phyloP scores from a whole-genome alignment of 108 stramenopile genomes.

The Nitzschia inconspicua region DNA sequence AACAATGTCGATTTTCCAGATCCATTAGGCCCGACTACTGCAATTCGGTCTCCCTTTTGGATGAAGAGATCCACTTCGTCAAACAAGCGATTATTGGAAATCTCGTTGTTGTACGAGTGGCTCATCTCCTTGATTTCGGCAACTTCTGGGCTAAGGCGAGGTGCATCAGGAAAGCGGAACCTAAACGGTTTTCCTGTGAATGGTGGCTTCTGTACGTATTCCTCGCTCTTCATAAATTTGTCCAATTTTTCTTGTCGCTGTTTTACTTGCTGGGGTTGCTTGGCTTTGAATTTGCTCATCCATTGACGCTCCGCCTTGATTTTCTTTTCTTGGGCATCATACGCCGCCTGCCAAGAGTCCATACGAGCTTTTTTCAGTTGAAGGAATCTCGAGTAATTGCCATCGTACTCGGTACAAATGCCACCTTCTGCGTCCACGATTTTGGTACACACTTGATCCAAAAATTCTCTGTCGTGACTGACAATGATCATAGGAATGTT shows the following conservation, averaged over 20 bases:
- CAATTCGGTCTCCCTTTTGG: conserved; percentile 89
- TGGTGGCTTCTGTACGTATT: conserved; percentile 93
- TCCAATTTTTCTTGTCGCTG: conserved; percentile 75
- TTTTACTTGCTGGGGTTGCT: conserved; percentile 84
- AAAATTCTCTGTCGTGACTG: conserved; percentile 97
- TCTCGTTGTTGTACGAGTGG: conserved; percentile 82
- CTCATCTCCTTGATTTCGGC: conserved; percentile 70
- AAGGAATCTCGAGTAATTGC: conserved; percentile 94
- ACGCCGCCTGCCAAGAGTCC: conserved; percentile 92
- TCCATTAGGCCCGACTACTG: conserved; percentile 79
- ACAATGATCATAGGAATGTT: conserved; percentile 97
- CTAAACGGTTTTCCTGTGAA: conserved; percentile 86
- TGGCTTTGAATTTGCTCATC: conserved; percentile 88
- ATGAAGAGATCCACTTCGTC: conserved; percentile 75
- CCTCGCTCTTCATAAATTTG: conserved; percentile 80
- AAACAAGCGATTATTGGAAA: conserved; percentile 76
- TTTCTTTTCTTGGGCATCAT: conserved; percentile 93
- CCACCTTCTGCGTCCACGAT: conserved; percentile 96
- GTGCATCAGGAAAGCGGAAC: conserved; percentile 95
- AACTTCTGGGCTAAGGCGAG: conserved; percentile 86
- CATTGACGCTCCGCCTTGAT: conserved; percentile 90
- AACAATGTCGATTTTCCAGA: conserved; percentile 86
- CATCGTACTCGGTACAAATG: conserved; percentile 85
- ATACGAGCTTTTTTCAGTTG: conserved; percentile 87
- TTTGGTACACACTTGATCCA: conserved; percentile 95